These are phyloP conservation scores for Penium margaritaceum DNA, from an alignment of 139 green algal genomes.

Conservation along the genomic window DNA sequence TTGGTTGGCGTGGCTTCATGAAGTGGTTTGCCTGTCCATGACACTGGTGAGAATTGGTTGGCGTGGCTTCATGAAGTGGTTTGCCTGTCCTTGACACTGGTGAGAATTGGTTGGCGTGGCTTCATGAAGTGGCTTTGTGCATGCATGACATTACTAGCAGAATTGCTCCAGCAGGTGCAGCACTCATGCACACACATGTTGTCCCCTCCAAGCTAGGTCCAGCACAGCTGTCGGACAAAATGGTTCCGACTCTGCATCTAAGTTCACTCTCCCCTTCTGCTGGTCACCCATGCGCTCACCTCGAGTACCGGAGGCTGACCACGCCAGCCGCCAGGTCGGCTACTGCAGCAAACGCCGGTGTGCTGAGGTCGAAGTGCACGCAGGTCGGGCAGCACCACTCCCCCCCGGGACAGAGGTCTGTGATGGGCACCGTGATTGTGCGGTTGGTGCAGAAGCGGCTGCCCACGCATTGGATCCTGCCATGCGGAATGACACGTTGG, in stretches of 20 bases:
- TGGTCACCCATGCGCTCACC: background rate
- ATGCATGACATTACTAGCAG: background rate
- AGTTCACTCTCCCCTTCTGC: background rate
- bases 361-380: constrained; percentile 25
- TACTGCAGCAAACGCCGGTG: constrained; percentile 10
- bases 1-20: background rate
- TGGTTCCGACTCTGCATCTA: background rate
- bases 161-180: background rate
- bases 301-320: background rate
- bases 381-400: constrained; percentile 15
- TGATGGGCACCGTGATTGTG: constrained; percentile 20
- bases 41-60: background rate
- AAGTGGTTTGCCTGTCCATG: background rate
- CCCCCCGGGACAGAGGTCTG: constrained; percentile 22
- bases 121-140: background rate
- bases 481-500: too few relatives aligned
- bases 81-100: background rate
- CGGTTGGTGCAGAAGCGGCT: background rate
- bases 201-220: too few relatives aligned
- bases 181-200: too few relatives aligned
- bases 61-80: background rate
- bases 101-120: too few relatives aligned
- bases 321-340: constrained; percentile 5
- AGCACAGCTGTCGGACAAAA: background rate
- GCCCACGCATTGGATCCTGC: too few relatives aligned